Percentiles rank a stretch among this genome's conserved stretches.
Conservation (phyloP, 768 basidiomycete species). For the Pulveroboletus ravenelii region DNA sequence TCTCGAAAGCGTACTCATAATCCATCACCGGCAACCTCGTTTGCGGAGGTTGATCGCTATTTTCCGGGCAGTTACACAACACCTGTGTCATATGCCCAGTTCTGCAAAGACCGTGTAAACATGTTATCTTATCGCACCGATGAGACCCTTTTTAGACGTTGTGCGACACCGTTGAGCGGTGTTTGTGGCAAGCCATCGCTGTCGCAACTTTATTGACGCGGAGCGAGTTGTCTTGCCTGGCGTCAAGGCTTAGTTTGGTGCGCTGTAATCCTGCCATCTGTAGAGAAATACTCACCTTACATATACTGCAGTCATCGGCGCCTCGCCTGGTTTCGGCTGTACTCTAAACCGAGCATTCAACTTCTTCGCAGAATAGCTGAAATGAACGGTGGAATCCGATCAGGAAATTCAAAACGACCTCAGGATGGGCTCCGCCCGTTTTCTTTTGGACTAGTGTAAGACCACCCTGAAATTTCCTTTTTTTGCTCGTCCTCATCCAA, state of each 20-base stretch:
- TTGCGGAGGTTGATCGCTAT: not conserved
- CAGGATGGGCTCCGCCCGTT: too few relatives aligned
- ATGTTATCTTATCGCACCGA: not conserved
- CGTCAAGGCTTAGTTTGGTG: not conserved
- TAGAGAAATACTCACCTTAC: not conserved
- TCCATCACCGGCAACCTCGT: not conserved
- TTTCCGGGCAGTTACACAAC: not conserved
- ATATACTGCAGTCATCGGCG: conserved; percentile 21
- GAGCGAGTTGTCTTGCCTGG: not conserved
- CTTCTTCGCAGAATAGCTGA: not conserved
- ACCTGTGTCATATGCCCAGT: not conserved
- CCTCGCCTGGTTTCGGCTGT: conserved; percentile 36
- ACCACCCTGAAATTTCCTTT: too few relatives aligned
- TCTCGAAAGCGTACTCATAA: not conserved
- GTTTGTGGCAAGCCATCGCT: not conserved
- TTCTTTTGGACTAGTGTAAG: too few relatives aligned
- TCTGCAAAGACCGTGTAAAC: too few relatives aligned
- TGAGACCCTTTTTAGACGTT: not conserved
- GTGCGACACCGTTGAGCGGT: not conserved
- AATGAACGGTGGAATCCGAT: not conserved
- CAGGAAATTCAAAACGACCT: too few relatives aligned
- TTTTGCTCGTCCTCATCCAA: too few relatives aligned
- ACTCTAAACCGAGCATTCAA: conserved; percentile 29
- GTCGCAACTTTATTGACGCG: not conserved
- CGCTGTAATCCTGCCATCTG: not conserved